Evolutionary conservation across 208 protist species (phyloP), one percentile per base, ranked within the genome.

Genomic region (Leishmania guyanensis): DNA sequence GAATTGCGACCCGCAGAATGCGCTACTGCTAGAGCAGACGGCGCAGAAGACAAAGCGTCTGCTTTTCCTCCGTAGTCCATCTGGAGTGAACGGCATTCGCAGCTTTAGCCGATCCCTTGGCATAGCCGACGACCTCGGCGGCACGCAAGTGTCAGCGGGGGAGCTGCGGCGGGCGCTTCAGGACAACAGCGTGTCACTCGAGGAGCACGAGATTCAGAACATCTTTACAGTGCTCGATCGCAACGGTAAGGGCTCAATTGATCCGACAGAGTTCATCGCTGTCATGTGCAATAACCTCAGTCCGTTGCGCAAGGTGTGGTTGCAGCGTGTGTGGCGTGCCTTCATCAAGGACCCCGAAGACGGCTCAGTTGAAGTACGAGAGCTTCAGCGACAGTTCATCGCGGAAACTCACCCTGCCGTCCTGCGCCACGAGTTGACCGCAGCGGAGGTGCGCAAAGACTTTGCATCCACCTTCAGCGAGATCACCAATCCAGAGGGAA

Each of bases 401-500:
- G 75, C 93, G 6, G 82, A 86, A 5, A 74, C 83, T 14, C 92
- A 98, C 81, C 90, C 95, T 22, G 82, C 93, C 33, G 92, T 95
- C 43, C 79, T 95, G 17, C 69, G 74, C 29, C 87, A 87, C 4
- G 81, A 85, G 50, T 17, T 76, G 26, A 84, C 80, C 4, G 89
- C 87, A 16, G 80, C 66, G 10, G 88, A 94, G 4, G 84, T 95
- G 22, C 68, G 75, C 43, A 43, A 79, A 26, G 91, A 96, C 65
- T 95, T 98, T 76, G 69, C 82, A 36, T 33, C 83, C 0, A 89
- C 90, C 4, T 98, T 98, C 75, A 96, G 90, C 87, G 83, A 77
- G n/a, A 78, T n/a, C 16, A 97, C 95, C 1, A 98, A 98, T 79
- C 93, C 95, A 4, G 89, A 93, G 71, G 93, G 95, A 20, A 66